Evolutionary conservation across 2,329 filamentous ascomycete species (phyloP), one percentile per base, ranked within the genome.

Genomic region (Calycina marina): DNA sequence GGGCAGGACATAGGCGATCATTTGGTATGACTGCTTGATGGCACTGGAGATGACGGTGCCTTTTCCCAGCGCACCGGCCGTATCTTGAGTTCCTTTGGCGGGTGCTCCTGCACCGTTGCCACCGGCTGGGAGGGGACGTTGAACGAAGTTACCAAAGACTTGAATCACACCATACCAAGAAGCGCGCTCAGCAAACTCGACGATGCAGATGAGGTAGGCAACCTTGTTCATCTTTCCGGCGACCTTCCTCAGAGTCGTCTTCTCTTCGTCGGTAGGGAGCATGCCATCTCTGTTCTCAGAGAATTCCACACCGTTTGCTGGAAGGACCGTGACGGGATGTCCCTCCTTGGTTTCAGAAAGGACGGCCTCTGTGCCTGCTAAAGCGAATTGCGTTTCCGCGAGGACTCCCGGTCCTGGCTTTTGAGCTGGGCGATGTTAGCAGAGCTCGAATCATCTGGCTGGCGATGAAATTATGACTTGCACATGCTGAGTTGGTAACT

Each of bases 131-230:
- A 77, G 48, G 3, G 67, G 64, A 10, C 67, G 65, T 42, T 77
- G 67, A 46, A 78, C 64, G 42, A 67, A 78, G 50, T 78, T 79
- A 41, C 59, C 61, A 47, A 74, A 72, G 4, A 51, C 56, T 1
- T 61, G 65, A 27, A 69, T 67, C 3, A 72, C 74, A 32, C 78
- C 78, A 49, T 84, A 84, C 67, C 81, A 84, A 12, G 73, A 77
- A 56, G 81, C 82, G 28, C 79, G 73, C 58, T 84, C 79, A 57
- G 74, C 79, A 37, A 83, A 59, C 57, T 85, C 79, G 40, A 78
- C 69, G 39, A 82, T 72, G 30, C 76, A 77, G 37, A 85, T 69
- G 18, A 74, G 74, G 57, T 73, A 84, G 35, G 76, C 69, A 32
- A 63, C 58, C 67, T 68, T 74, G 28, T 73, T 72, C 39, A 85